phyloP scores from a whole-genome alignment of 352 stramenopile species.

The Aphanomyces stellatus region DNA sequence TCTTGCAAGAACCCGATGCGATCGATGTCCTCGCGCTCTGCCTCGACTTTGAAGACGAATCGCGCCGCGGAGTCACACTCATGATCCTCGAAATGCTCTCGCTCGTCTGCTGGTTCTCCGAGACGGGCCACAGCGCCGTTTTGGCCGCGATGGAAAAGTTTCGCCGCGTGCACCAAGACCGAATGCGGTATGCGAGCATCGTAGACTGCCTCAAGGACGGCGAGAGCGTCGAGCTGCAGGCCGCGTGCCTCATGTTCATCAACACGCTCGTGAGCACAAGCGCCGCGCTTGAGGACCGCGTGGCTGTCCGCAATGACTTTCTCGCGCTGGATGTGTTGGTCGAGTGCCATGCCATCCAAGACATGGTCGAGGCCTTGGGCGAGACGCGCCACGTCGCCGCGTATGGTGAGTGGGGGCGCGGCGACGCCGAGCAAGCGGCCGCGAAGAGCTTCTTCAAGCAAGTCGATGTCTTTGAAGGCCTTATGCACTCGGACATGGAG shows the following conservation, averaged over 20 bases:
- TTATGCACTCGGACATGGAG: slow-evolving; percentile 7
- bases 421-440: slow-evolving; percentile 1
- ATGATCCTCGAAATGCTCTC: slow-evolving; percentile 18
- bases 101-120: slow-evolving; percentile 18
- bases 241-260: slow-evolving; percentile 15
- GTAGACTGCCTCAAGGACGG: not conserved
- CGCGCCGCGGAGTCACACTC: not conserved
- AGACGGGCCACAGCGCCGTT: not conserved
- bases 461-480: slow-evolving; percentile 12
- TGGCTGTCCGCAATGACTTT: slow-evolving; percentile 14
- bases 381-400: not conserved
- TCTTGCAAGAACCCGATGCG: not conserved
- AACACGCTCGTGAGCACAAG: slow-evolving; percentile 16
- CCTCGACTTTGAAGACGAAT: not conserved
- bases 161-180: not conserved
- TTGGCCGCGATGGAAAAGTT: slow-evolving; percentile 10
- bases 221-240: slow-evolving; percentile 1
- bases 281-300: slow-evolving; percentile 1
- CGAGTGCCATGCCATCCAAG: not conserved
- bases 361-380: not conserved
- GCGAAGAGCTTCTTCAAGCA: not conserved
- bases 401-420: not conserved
- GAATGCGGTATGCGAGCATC: not conserved
- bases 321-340: not conserved
- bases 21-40: slow-evolving; percentile 3